Conservation (phyloP, 2,329 filamentous ascomycete species). For the Periconia sp. region DNA sequence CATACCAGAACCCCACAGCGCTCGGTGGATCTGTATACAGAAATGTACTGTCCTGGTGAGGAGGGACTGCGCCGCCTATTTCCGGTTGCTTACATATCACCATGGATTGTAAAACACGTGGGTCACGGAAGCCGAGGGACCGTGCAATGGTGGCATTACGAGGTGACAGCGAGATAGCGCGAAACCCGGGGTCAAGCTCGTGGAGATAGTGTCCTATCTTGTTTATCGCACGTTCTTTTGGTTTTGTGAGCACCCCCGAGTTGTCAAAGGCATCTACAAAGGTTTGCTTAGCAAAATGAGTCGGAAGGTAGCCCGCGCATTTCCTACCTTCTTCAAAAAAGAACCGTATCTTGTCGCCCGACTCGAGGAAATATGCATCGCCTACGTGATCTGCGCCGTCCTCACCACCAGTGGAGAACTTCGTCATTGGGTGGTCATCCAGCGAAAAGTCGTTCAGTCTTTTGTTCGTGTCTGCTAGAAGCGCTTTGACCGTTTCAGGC, state of each 20-base stretch:
- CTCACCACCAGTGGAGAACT: constrained; percentile 84
- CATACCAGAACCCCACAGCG: constrained; percentile 97
- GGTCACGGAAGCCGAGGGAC: constrained; percentile 75
- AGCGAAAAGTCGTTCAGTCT: constrained; percentile 80
- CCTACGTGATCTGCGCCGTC: constrained; percentile 76
- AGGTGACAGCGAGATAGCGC: constrained; percentile 58
- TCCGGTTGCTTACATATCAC: constrained; percentile 98
- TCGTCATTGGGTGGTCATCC: constrained; percentile 87
- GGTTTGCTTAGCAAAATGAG: constrained; percentile 22
- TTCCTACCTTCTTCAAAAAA: constrained; percentile 83
- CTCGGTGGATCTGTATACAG: constrained; percentile 87
- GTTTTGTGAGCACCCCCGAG: constrained; percentile 70
- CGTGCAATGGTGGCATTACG: constrained; percentile 69
- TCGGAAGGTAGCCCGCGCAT: background rate
- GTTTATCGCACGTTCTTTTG: constrained; percentile 86
- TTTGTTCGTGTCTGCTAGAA: constrained; percentile 75
- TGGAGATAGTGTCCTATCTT: constrained; percentile 61
- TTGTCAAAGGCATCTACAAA: constrained; percentile 83
- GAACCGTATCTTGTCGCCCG: constrained; percentile 91
- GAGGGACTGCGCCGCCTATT: constrained; percentile 88
- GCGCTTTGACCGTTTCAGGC: constrained; percentile 66
- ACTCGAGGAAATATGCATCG: constrained; percentile 90
- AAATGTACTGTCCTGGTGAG: constrained; percentile 93
- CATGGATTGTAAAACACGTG: constrained; percentile 89
- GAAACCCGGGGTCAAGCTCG: constrained; percentile 54